These are phyloP conservation scores for Reticulomyxa filosa DNA, from an alignment of 78 protist genomes.

Conservation along the genomic window DNA sequence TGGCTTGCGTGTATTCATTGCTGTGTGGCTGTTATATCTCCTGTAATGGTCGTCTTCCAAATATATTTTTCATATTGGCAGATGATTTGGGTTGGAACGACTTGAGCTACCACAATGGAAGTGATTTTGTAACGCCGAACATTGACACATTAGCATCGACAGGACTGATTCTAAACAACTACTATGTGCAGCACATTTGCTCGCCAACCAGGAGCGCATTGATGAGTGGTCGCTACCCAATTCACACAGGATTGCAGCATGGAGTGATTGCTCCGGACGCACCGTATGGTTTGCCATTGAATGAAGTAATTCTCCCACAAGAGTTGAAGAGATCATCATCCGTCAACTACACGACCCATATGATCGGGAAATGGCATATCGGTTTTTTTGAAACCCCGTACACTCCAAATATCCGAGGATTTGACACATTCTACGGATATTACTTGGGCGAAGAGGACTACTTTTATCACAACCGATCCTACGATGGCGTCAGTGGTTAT, in stretches of 20 bases:
- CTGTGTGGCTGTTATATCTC: too few species aligned
- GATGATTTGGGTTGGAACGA: slow-evolving; percentile 21
- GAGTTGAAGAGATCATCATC: not conserved
- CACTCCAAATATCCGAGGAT: not conserved
- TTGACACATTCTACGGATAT: not conserved
- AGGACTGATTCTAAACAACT: not conserved
- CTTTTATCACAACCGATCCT: not conserved
- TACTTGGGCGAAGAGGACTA: not conserved
- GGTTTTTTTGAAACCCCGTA: not conserved
- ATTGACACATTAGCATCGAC: not conserved
- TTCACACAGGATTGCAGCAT: slow-evolving; percentile 10
- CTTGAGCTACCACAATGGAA: slow-evolving; percentile 6
- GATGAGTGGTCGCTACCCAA: slow-evolving; percentile 14
- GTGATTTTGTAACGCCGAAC: slow-evolving; percentile 4
- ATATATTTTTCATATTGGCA: slow-evolving; percentile 11
- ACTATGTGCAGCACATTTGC: slow-evolving; percentile 15
- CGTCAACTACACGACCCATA: slow-evolving; percentile 6
- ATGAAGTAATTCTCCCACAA: not conserved
- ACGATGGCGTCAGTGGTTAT: not conserved
- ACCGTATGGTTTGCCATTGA: not conserved
- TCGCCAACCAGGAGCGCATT: slow-evolving; percentile 12
- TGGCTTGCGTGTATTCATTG: too few species aligned
- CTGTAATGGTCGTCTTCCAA: too few species aligned
- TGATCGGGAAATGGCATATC: slow-evolving; percentile 8
- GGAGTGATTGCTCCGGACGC: not conserved